These are phyloP conservation scores for Trichoderma semiorbis DNA, from an alignment of 2,329 filamentous ascomycete species.

Conservation along the genomic window DNA sequence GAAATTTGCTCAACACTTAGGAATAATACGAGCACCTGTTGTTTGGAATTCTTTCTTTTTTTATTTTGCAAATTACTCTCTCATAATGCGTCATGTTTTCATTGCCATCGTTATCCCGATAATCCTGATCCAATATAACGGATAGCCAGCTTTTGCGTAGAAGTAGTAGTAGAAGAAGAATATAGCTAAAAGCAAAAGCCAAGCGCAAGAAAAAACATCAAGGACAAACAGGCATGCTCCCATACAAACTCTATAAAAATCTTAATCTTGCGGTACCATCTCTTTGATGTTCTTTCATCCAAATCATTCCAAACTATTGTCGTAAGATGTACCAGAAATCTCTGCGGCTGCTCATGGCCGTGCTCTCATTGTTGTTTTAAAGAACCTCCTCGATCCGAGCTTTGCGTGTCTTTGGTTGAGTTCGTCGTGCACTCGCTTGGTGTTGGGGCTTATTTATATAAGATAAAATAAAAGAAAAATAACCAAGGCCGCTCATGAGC, in stretches of 20 bases:
- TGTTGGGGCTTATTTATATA: background rate
- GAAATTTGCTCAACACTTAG: background rate
- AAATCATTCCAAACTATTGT: background rate
- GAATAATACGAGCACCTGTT: background rate
- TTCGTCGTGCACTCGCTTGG: background rate
- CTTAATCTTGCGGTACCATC: conserved; percentile 8
- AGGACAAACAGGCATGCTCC: conserved; percentile 5
- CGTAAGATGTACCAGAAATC: background rate
- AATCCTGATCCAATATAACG: conserved; percentile 23
- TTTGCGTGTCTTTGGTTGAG: background rate
- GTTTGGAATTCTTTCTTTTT: background rate
- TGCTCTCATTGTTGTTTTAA: background rate
- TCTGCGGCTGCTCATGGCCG: background rate
- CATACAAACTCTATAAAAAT: conserved; percentile 5
- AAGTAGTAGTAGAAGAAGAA: background rate
- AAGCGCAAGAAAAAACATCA: background rate
- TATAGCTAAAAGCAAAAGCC: background rate
- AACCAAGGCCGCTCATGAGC: background rate
- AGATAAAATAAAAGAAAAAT: background rate
- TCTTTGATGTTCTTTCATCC: background rate
- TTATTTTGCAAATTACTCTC: conserved; percentile 23
- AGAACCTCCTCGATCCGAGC: background rate
- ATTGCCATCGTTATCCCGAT: conserved; percentile 34
- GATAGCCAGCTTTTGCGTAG: background rate
- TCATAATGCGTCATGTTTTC: conserved; percentile 33